These are phyloP conservation scores for Colletotrichum tamarilloi DNA, from an alignment of 2,329 filamentous ascomycete genomes.

Conservation along the genomic window DNA sequence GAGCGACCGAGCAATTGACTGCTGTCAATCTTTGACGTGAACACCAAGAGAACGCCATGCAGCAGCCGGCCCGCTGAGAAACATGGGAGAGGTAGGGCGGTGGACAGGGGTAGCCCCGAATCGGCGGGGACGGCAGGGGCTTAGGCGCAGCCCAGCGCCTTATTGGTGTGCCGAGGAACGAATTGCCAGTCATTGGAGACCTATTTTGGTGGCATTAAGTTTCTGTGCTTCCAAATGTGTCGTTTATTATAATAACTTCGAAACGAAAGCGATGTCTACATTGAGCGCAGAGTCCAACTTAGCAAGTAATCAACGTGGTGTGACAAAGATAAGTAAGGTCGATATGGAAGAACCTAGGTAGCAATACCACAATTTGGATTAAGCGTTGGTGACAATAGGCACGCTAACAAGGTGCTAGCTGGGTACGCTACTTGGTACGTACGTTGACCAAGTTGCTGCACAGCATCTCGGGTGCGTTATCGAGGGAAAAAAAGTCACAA, in stretches of 20 bases:
- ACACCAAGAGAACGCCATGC: conserved; percentile 27
- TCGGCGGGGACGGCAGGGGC: conserved; percentile 28
- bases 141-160: conserved; percentile 25
- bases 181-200: conserved; percentile 7
- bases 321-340: background rate
- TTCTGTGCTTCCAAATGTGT: background rate
- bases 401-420: conserved; percentile 5
- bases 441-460: background rate
- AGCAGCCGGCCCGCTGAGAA: conserved; percentile 30
- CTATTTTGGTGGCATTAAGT: conserved; percentile 28
- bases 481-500: background rate
- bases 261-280: conserved; percentile 9
- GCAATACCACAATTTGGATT: background rate
- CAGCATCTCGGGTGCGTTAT: background rate
- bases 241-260: conserved; percentile 14
- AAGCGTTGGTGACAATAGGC: background rate
- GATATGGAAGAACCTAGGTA: background rate
- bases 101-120: conserved; percentile 25
- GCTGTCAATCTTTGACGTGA: background rate
- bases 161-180: conserved; percentile 14
- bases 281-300: background rate
- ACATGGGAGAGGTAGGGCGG: conserved; percentile 17
- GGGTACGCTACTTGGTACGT: background rate
- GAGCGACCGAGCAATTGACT: conserved; percentile 13
- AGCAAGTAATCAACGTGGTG: background rate